A percentile compares a stretch with the other conserved stretches of the same genome.
Evolutionary conservation across 2,329 filamentous ascomycete species (phyloP).

Genomic region (Aspergillus aculeatus): DNA sequence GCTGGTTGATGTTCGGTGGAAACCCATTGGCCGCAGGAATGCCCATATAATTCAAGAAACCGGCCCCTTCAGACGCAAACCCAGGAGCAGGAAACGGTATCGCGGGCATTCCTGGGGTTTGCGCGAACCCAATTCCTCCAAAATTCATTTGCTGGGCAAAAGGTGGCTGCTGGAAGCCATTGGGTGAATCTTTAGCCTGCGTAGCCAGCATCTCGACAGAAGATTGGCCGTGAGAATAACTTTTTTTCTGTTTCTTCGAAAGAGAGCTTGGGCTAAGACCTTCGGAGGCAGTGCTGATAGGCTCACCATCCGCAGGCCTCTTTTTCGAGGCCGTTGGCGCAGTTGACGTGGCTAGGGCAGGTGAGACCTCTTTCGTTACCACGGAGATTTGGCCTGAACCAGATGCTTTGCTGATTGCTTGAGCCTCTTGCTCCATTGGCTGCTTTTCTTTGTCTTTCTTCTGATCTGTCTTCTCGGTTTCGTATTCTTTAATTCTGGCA

Average conservation of each 20-base stretch:
- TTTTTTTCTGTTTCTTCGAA: conserved; percentile 47
- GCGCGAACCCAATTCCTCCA: conserved; percentile 33
- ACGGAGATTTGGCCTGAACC: conserved; percentile 13
- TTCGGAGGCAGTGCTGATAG: conserved; percentile 54
- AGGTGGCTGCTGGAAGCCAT: conserved; percentile 21
- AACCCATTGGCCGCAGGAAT: conserved; percentile 32
- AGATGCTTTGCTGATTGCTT: conserved; percentile 19
- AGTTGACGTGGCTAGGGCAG: conserved; percentile 32
- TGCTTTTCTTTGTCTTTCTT: conserved; percentile 46
- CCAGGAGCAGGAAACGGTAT: conserved; percentile 37
- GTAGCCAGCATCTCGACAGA: conserved; percentile 8
- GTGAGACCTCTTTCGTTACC: conserved; percentile 22
- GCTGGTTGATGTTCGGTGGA: conserved; percentile 32
- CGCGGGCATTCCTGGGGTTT: conserved; percentile 29
- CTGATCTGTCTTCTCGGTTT: conserved; percentile 52
- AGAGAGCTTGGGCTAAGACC: conserved; percentile 32
- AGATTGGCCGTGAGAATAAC: conserved; percentile 30
- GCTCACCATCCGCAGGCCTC: conserved; percentile 72
- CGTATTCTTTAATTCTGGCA: conserved; percentile 74
- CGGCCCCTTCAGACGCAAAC: conserved; percentile 33
- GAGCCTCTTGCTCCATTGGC: conserved; percentile 26
- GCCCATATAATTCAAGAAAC: conserved; percentile 44
- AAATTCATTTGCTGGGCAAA: conserved; percentile 40
- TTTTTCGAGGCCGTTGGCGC: conserved; percentile 62
- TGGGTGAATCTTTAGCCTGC: conserved; percentile 18